Percentiles rank a stretch among this genome's conserved stretches.
Evolutionary conservation across 2,329 filamentous ascomycete species (phyloP).

Genomic region (Aphanocladium album): DNA sequence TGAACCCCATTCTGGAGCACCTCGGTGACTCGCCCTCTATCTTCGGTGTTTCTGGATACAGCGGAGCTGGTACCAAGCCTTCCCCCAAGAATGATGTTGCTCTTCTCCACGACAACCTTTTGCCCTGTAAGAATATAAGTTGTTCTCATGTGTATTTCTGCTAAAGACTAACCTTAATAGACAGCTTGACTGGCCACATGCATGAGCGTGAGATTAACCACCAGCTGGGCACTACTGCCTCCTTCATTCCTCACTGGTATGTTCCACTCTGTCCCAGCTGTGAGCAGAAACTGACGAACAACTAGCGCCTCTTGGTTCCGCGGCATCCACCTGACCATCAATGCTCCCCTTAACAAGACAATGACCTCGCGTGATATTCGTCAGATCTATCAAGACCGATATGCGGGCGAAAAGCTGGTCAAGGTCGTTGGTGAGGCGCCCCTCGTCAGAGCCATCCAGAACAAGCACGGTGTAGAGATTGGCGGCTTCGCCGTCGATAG

Average conservation of each 20-base stretch:
- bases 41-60: slow-evolving; percentile 92
- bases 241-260: slow-evolving; percentile 78
- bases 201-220: slow-evolving; percentile 86
- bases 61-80: slow-evolving; percentile 90
- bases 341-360: slow-evolving; percentile 75
- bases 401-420: slow-evolving; percentile 91
- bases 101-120: slow-evolving; percentile 77
- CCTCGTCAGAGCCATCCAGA: slow-evolving; percentile 75
- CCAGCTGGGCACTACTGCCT: slow-evolving; percentile 69
- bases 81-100: slow-evolving; percentile 89
- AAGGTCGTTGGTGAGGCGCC: slow-evolving; percentile 88
- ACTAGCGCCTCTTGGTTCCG: slow-evolving; percentile 81
- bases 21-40: slow-evolving; percentile 74
- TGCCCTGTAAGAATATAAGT: slow-evolving; percentile 51
- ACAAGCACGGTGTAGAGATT: slow-evolving; percentile 87
- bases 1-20: slow-evolving; percentile 72
- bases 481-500: slow-evolving; percentile 93
- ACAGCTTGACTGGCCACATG: slow-evolving; percentile 69
- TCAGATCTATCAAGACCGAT: slow-evolving; percentile 92
- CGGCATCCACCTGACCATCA: slow-evolving; percentile 88
- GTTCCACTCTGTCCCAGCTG: neutral
- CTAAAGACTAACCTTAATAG: neutral
- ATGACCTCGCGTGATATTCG: slow-evolving; percentile 92
- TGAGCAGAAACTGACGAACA: neutral
- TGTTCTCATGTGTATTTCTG: neutral